Conservation (phyloP, 2,329 filamentous ascomycete species). For the Sclerotinia nivalis region DNA sequence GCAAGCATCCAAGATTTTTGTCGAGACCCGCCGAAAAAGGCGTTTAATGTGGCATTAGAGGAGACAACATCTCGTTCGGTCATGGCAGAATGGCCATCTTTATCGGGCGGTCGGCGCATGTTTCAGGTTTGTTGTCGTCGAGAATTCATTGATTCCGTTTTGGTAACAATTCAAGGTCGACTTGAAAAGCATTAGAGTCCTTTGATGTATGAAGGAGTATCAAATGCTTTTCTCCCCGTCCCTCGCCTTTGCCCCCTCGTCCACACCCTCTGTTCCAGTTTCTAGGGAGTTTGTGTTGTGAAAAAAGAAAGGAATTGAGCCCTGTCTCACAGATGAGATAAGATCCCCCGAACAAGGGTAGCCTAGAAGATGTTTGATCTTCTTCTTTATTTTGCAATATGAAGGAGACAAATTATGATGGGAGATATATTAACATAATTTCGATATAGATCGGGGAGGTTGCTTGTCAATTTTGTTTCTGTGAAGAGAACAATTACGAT, state of each 20-base stretch:
- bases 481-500: not conserved
- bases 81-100: constrained; percentile 32
- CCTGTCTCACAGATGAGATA: constrained; percentile 5
- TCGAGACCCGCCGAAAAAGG: constrained; percentile 39
- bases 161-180: constrained; percentile 23
- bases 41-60: constrained; percentile 42
- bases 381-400: not conserved
- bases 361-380: too few relatives aligned
- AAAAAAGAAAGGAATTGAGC: not conserved
- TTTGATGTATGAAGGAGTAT: not conserved
- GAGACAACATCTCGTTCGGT: constrained; percentile 40
- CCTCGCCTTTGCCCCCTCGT: constrained; percentile 1
- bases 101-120: constrained; percentile 42
- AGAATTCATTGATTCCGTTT: constrained; percentile 28
- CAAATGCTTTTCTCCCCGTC: not conserved
- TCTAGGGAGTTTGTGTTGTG: not conserved
- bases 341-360: not conserved
- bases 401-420: not conserved
- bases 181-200: constrained; percentile 17
- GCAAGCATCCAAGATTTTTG: constrained; percentile 43
- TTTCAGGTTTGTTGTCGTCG: constrained; percentile 27
- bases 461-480: not conserved
- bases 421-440: not conserved
- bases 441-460: not conserved
- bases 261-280: not conserved